Base-by-base conservation (phyloP, 306 rosid genomes). In the Cicer bijugum region DNA sequence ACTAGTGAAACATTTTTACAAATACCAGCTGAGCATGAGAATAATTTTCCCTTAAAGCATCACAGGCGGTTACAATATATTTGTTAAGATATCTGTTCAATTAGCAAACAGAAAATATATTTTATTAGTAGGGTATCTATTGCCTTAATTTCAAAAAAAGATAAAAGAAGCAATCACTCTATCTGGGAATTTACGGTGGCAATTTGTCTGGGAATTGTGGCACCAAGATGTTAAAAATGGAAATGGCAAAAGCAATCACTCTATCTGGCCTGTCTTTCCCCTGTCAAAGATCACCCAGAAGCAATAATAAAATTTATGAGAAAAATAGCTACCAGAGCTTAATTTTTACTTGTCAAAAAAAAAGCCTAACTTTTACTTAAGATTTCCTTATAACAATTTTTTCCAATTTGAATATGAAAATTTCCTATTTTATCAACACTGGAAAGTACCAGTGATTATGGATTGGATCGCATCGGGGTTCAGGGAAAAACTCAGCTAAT, bases 1-100 rank as follows among this genome's bases (percentile, higher is more conserved):
- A 44, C 10, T 74, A 69, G 16, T 79, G 46, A 42, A 10, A 9
- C 52, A 19, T 56, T 28, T 65, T 56, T 66, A 64, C 33, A 52
- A 60, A 44, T 75, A 81, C 84, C 84, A 2, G 38, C 11, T 10
- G 52, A 6, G 67, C 50, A 38, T 19, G 17, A 42, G 68, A 68
- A 45, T 52, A 51, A 2, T 52, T 45, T 4, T 42, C 44, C 35
- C 11, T 6, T 19, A 72, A 48, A 7, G 42, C 44, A 14, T 60
- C 8, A 47, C 50, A 40, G 67, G 67, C 43, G 67, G 50, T 50
- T 10, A 8, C 15, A 52, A 12, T 11, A 61, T 60, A 81, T 9
- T 3, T 9, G 16, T 35, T 35, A 33, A 1, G 4, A 61, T 33
- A 69, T 45, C 84, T 81, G 77, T 62, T 72, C 61, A 19, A 62